Evolutionary conservation across 2,329 filamentous ascomycete species (phyloP).

Genomic region (Xylariaceae sp.): DNA sequence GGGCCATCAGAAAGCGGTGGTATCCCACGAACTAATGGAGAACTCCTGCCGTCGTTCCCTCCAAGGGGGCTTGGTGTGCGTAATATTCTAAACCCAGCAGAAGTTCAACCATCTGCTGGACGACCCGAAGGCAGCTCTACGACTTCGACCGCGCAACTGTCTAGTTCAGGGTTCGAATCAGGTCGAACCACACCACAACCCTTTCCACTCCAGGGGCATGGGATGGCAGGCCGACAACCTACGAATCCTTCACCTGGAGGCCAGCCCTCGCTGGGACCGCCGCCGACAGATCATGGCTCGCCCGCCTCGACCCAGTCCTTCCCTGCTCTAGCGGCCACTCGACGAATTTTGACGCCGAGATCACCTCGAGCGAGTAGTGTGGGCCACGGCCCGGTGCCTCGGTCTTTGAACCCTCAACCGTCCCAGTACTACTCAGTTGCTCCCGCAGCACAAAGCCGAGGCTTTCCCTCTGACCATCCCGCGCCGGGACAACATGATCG

Average conservation of each 20-base stretch:
- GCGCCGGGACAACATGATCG: constrained; percentile 25
- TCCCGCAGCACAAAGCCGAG: constrained; percentile 22
- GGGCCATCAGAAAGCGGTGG: constrained; percentile 34
- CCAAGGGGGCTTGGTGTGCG: constrained; percentile 45
- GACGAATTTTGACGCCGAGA: constrained; percentile 60
- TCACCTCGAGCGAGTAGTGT: constrained; percentile 60
- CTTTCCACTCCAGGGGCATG: constrained; percentile 27
- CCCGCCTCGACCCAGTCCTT: constrained; percentile 36
- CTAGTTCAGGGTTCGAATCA: constrained; percentile 26
- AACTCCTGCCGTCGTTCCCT: constrained; percentile 34
- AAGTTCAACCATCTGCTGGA: constrained; percentile 32
- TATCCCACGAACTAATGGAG: constrained; percentile 34
- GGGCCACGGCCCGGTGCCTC: constrained; percentile 39
- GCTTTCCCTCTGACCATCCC: constrained; percentile 21
- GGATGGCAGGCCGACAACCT: constrained; percentile 26
- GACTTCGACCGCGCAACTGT: constrained; percentile 19
- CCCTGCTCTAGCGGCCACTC: constrained; percentile 37
- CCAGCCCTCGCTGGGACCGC: constrained; percentile 29
- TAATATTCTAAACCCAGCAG: constrained; percentile 49
- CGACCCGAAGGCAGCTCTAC: constrained; percentile 20
- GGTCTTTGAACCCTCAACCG: constrained; percentile 36
- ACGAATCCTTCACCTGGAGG: constrained; percentile 26
- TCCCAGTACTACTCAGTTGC: constrained; percentile 26
- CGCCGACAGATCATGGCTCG: constrained; percentile 37
- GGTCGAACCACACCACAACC: constrained; percentile 30